Evolutionary conservation across 2,329 filamentous ascomycete genomes (phyloP).

Genomic region (Fusarium neocosmosporiellum): DNA sequence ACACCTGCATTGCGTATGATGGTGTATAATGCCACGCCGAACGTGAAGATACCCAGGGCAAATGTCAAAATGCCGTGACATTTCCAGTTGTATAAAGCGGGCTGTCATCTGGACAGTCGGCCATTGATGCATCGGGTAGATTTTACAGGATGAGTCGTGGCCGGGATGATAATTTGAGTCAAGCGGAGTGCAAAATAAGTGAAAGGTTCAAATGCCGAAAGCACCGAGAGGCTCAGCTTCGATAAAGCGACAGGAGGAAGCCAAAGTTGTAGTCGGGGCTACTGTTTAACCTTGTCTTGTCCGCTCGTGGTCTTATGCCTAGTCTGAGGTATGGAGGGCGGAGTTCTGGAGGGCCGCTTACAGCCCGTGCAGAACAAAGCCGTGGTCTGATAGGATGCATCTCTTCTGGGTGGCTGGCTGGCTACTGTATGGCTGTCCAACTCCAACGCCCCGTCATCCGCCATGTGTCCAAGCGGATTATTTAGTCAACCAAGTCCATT

Average conservation of each 20-base stretch:
- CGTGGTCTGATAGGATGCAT: background rate
- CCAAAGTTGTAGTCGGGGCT: background rate
- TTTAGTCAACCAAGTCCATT: background rate
- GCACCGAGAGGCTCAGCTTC: background rate
- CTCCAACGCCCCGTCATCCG: background rate
- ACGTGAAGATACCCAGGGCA: background rate
- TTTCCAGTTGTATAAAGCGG: background rate
- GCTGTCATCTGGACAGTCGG: background rate
- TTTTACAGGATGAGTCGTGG: background rate
- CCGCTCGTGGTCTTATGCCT: background rate
- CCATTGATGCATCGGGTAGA: background rate
- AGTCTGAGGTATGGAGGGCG: background rate
- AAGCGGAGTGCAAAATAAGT: background rate
- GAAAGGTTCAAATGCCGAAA: background rate
- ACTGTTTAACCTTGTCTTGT: background rate
- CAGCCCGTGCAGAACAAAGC: background rate
- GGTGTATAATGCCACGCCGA: background rate
- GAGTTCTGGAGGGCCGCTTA: background rate
- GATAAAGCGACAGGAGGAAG: background rate
- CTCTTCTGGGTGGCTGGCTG: background rate
- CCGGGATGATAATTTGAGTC: background rate
- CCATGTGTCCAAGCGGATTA: background rate
- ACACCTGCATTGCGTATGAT: background rate
- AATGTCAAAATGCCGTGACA: background rate
- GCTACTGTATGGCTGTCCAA: background rate